Base-by-base conservation (phyloP, 1,139 yeast genomes). In the Pichia sp. region DNA sequence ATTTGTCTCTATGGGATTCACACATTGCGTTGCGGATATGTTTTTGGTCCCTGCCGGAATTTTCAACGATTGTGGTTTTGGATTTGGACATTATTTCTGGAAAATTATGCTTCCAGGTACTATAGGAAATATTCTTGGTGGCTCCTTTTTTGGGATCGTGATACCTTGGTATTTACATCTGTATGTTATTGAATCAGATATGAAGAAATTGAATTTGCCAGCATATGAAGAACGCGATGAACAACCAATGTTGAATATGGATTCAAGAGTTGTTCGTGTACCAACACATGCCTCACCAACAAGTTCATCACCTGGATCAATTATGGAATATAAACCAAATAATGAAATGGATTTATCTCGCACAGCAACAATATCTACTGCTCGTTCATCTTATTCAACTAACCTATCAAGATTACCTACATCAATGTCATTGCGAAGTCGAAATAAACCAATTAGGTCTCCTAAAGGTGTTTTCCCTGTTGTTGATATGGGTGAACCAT, bases 11-110 rank as follows among this genome's bases (percentile, higher is more conserved):
- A 66, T 79, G 65, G 93, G 93, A 0, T 84, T 77, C 59, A 77
- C 85, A 5, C 94, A 84, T 56, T 76, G 77, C 3, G 86, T 84
- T 9, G 94, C 94, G 1, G 94, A 84, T 58, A 82, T 84, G 89
- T 77, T 68, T 50, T 52, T 81, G 44, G 56, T 80, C 10, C 73
- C 78, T 9, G 72, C 77, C 51, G 94, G 85, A 0, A 62, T 82
- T 53, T 68, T 84, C 38, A 79, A 80, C 56, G 74, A 78, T 23
- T 80, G 85, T 0, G 69, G 75, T 4, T 64, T 77, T 11, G 64
- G 79, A 0, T 84, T 81, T 21, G 83, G 77, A 0, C 61, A 61
- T n/a, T 77, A 74, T 40, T 77, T 79, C 8, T 84, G 91, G 91
- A 83, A 78, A 55, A 60, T 79, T 1, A 62, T 82, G 52, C 58